phyloP scores from a whole-genome alignment of 2,329 filamentous ascomycete species.

The Aspergillus jensenii region DNA sequence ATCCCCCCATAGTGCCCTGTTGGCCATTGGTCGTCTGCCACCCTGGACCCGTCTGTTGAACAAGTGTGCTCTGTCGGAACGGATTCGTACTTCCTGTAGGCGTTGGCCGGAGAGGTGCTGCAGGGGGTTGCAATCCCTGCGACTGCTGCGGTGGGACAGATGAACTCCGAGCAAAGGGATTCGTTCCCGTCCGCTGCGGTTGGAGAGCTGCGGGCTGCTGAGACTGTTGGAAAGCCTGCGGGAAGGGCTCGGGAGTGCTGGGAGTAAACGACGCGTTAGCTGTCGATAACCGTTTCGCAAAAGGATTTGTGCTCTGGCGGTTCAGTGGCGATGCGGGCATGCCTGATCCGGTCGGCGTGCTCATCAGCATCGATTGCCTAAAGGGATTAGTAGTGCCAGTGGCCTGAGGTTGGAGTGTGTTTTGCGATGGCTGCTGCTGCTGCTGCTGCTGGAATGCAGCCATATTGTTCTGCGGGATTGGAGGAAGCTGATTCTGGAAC shows the following conservation, averaged over 20 bases:
- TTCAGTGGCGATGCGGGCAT: constrained; percentile 47
- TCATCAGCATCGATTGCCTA: constrained; percentile 77
- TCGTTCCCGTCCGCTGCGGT: constrained; percentile 66
- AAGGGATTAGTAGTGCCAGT: constrained; percentile 96
- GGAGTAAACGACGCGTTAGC: constrained; percentile 31
- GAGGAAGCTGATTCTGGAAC: constrained; percentile 42
- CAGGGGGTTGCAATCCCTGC: constrained; percentile 34
- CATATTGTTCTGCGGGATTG: constrained; percentile 52
- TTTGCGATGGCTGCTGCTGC: constrained; percentile 36
- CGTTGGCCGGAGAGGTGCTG: constrained; percentile 64
- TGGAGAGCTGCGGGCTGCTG: constrained; percentile 37
- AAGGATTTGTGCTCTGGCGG: constrained; percentile 80
- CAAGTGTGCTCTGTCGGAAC: constrained; percentile 86
- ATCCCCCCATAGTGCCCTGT: constrained; percentile 73
- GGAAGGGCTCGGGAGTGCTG: constrained; percentile 19
- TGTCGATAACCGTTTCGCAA: constrained; percentile 63
- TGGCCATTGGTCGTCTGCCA: constrained; percentile 72
- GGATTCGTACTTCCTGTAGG: constrained; percentile 90
- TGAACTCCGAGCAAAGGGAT: constrained; percentile 64
- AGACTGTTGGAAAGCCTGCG: constrained; percentile 27
- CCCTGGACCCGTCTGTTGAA: constrained; percentile 85
- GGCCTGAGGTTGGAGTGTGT: constrained; percentile 47
- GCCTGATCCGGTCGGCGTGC: constrained; percentile 51
- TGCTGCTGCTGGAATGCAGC: constrained; percentile 47
- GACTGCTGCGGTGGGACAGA: constrained; percentile 42